Percentiles rank a stretch among this genome's conserved stretches.
These are phyloP conservation scores for Jatropha curcas DNA, from an alignment of 345 rosid species.

Conservation along the genomic window DNA sequence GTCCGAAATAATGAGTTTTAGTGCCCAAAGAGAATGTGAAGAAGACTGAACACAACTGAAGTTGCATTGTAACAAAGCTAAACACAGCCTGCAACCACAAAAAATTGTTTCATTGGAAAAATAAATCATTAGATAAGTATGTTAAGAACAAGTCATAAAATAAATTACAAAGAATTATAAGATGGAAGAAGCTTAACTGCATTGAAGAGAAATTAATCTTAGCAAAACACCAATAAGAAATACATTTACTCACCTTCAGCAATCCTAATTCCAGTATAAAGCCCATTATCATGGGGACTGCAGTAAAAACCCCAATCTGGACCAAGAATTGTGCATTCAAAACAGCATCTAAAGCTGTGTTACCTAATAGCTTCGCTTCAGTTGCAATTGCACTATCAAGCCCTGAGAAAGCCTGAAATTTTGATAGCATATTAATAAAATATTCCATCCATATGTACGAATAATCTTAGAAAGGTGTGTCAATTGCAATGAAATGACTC, in stretches of 20 bases:
- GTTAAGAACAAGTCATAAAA: neutral
- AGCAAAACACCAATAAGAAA: constrained; percentile 7
- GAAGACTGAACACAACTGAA: constrained; percentile 95
- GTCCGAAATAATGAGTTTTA: constrained; percentile 98
- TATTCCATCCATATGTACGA: neutral
- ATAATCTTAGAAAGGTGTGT: neutral
- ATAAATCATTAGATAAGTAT: neutral
- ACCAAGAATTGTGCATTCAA: constrained; percentile 94
- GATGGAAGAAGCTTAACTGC: neutral
- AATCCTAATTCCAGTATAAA: constrained; percentile 93
- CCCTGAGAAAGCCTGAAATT: constrained; percentile 92
- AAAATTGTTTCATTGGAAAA: neutral
- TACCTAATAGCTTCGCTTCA: constrained; percentile 58
- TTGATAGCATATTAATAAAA: constrained; percentile 19
- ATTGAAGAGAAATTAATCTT: neutral
- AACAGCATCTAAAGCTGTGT: constrained; percentile 87
- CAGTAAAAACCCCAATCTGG: constrained; percentile 97
- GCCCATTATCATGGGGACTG: constrained; percentile 99
- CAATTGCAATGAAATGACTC: too few relatives aligned
- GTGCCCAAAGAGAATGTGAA: constrained; percentile 98
- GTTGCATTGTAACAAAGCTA: constrained; percentile 96
- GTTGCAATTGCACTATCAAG: constrained; percentile 60
- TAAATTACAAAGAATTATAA: neutral
- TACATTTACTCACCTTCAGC: constrained; percentile 62
- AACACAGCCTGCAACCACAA: constrained; percentile 73